Conservation (phyloP, 345 rosid genomes). For the Eutrema japonicum region DNA sequence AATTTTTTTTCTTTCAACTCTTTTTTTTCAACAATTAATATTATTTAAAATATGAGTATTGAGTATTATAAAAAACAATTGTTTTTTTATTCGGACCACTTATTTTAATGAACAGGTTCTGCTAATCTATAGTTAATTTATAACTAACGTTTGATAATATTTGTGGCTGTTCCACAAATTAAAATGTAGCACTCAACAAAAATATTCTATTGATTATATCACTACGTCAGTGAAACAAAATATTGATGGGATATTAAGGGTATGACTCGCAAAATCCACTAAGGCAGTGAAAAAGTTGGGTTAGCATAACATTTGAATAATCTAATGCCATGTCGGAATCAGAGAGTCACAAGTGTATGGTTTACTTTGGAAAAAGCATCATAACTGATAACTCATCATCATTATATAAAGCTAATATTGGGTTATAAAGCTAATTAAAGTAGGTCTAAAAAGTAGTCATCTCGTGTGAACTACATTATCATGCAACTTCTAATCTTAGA, state of each 20-base stretch:
- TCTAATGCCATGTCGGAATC: slow-evolving; percentile 20
- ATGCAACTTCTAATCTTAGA: slow-evolving; percentile 43
- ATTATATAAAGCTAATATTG: slow-evolving; percentile 27
- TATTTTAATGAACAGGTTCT: no score
- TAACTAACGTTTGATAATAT: not conserved
- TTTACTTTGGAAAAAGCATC: slow-evolving; percentile 35
- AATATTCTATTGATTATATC: slow-evolving; percentile 15
- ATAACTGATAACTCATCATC: slow-evolving; percentile 34
- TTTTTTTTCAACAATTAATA: no score
- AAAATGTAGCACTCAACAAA: not conserved
- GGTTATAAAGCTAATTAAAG: slow-evolving; percentile 39
- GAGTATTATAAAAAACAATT: no score
- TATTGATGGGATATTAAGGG: slow-evolving; percentile 20
- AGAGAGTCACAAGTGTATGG: slow-evolving; percentile 33
- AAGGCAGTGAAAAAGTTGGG: slow-evolving; percentile 14
- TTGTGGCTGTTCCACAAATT: not conserved
- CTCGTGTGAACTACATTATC: slow-evolving; percentile 38
- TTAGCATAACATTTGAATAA: slow-evolving; percentile 10
- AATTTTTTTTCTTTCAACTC: no score
- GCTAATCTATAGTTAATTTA: not conserved
- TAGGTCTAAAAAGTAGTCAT: slow-evolving; percentile 32
- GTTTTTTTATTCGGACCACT: no score
- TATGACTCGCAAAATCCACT: slow-evolving; percentile 27
- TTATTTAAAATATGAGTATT: no score
- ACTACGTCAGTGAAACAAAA: slow-evolving; percentile 8